These are phyloP conservation scores for Rubus idaeus DNA, from an alignment of 306 rosid species.

Conservation along the genomic window DNA sequence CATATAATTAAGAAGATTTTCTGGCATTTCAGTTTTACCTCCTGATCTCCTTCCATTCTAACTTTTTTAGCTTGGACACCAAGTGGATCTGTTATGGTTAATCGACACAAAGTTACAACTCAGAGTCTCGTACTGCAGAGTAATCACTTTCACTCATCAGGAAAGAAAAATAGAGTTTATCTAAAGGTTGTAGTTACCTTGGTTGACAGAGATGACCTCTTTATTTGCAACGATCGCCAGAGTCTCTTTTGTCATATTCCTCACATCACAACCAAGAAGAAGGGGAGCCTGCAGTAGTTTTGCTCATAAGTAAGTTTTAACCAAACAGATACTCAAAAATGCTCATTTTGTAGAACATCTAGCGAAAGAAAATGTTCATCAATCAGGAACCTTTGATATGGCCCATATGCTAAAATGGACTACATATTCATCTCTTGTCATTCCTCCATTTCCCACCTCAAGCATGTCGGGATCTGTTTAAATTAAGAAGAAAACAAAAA, in stretches of 20 bases:
- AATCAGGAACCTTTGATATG: constrained; percentile 66
- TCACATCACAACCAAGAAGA: constrained; percentile 86
- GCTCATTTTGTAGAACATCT: constrained; percentile 10
- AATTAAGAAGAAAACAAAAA: constrained; percentile 11
- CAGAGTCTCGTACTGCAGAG: too few relatives aligned
- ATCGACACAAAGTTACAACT: background rate
- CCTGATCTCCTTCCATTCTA: constrained; percentile 76
- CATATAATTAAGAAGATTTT: background rate
- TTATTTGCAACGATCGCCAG: constrained; percentile 56
- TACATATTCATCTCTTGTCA: constrained; percentile 78
- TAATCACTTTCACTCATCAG: background rate
- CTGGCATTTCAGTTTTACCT: constrained; percentile 46
- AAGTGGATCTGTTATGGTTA: constrained; percentile 51
- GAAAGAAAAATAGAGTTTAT: background rate
- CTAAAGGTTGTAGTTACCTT: constrained; percentile 47
- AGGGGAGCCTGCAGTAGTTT: constrained; percentile 82
- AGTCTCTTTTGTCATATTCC: constrained; percentile 75
- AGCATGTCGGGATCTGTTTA: constrained; percentile 96
- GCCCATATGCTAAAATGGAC: constrained; percentile 98
- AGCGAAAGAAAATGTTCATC: background rate
- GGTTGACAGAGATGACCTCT: constrained; percentile 82
- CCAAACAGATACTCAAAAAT: background rate
- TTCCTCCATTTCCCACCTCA: constrained; percentile 95
- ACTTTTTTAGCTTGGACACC: constrained; percentile 91
- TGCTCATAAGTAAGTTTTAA: constrained; percentile 4